These are phyloP conservation scores for Colletotrichum simmondsii DNA, from an alignment of 2,329 filamentous ascomycete species.

Conservation along the genomic window DNA sequence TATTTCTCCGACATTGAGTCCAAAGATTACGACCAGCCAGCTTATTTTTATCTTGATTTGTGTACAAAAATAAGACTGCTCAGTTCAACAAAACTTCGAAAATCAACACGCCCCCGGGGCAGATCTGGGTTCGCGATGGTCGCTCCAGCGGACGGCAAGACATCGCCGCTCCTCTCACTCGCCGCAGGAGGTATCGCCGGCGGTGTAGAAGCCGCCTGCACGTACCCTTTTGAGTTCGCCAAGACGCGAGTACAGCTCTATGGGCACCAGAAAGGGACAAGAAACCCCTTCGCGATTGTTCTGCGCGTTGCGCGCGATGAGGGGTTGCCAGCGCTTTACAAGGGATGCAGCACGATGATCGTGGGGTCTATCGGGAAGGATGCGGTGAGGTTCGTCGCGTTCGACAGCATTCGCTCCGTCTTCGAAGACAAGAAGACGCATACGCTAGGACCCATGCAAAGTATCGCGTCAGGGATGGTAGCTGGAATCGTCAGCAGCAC, in stretches of 20 bases:
- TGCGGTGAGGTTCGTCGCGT: constrained; percentile 23
- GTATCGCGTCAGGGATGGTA: constrained; percentile 20
- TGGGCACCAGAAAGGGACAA: constrained; percentile 15
- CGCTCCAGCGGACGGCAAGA: constrained; percentile 13
- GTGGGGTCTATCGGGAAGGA: constrained; percentile 24
- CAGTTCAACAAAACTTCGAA: neutral
- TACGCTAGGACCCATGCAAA: constrained; percentile 5
- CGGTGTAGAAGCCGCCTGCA: constrained; percentile 22
- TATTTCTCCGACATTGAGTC: neutral
- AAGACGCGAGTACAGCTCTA: constrained; percentile 27
- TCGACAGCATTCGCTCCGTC: constrained; percentile 22
- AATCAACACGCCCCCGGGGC: no score
- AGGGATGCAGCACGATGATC: constrained; percentile 28
- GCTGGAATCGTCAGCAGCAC: constrained; percentile 16
- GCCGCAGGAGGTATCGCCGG: constrained; percentile 19
- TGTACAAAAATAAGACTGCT: neutral
- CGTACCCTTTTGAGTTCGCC: constrained; percentile 25
- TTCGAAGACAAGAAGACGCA: constrained; percentile 9
- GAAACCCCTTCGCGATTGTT: constrained; percentile 18
- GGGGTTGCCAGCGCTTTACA: constrained; percentile 13
- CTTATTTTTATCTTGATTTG: neutral
- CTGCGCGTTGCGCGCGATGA: constrained; percentile 22
- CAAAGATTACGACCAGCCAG: neutral
- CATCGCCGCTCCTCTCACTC: constrained; percentile 15
- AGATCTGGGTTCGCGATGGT: neutral